A percentile compares a stretch with the other conserved stretches of the same genome.
phyloP scores from a whole-genome alignment of 306 rosid species.

The Castanea mollissima region DNA sequence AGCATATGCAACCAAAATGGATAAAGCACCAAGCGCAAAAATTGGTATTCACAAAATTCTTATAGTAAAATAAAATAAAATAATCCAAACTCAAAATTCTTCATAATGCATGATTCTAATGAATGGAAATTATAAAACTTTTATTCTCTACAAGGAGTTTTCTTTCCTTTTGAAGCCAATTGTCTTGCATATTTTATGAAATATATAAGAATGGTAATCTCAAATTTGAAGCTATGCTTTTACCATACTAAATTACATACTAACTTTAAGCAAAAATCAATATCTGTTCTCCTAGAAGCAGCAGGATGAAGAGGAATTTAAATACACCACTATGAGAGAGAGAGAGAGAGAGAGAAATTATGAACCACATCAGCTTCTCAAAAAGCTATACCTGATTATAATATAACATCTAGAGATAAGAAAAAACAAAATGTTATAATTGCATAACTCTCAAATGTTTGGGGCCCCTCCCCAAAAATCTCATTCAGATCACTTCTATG shows the following conservation, averaged over 20 bases:
- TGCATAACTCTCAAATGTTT: constrained; percentile 6
- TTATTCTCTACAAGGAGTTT: too few species aligned
- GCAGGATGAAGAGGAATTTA: neutral
- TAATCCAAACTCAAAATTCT: neutral
- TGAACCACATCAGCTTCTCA: neutral
- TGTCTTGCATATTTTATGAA: neutral
- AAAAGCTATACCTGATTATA: neutral
- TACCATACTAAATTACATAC: neutral
- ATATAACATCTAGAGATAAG: neutral
- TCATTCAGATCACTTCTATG: constrained; percentile 7
- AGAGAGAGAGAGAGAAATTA: too few species aligned
- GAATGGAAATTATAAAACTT: neutral
- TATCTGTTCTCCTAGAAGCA: neutral
- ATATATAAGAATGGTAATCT: neutral
- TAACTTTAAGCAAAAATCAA: too few species aligned
- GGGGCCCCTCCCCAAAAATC: constrained; percentile 12
- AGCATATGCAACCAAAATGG: neutral
- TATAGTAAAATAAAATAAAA: too few species aligned
- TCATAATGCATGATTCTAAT: neutral
- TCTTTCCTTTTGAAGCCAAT: neutral
- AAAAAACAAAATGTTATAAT: neutral
- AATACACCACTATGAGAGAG: neutral
- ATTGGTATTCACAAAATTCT: neutral
- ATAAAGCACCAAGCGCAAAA: neutral
- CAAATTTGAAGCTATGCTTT: neutral